Evolutionary conservation across 495 filamentous ascomycete species (phyloP), one percentile per base, ranked within the genome.

Genomic region (Lindgomyces ingoldianus): DNA sequence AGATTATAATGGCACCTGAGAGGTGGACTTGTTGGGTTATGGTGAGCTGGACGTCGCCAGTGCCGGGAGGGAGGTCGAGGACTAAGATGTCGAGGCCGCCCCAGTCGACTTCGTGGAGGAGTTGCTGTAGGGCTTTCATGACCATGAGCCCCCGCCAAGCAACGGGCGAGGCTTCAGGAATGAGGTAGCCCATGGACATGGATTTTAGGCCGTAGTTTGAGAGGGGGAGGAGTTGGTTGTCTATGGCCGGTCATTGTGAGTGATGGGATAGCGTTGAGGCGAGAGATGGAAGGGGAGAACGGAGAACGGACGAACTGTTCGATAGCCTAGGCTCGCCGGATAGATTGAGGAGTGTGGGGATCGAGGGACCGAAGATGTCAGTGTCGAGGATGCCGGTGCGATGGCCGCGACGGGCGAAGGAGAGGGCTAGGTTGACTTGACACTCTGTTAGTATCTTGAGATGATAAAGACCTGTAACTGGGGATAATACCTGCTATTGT

Each of bases 61-160:
- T 99, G 11, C 94, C 94, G 0, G 94, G 94, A 0, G 94, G 95
- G 22, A 99, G 75, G 67, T 99, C 94, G 6, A 99, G 77, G 16
- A 99, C 87, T 12, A 99, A 80, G 0, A 98, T 76, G 73, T 98
- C 94, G 12, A 91, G 73, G 0, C 86, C 76, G 1, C 87, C 87
- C 94, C 94, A 99, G 54, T 91, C 89, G 3, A 98, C 94, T 52
- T 93, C 90, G 72, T 96, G 91, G 8, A 99, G 82, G 1, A 99
- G 83, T 72, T 99, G 94, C 65, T 96, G 92, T 69, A 99, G 79
- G 0, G 95, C 94, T 76, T 99, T 99, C 80, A 93, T 93, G 18
- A 98, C 89, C 92, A 99, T 98, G 19, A 96, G 81, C 0, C 94
- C 94, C 33, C 94, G 86, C 94, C 95, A 99, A 39, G 91, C 90